Base-by-base conservation (phyloP, 306 rosid species). In the Cucurbita ficifolia region DNA sequence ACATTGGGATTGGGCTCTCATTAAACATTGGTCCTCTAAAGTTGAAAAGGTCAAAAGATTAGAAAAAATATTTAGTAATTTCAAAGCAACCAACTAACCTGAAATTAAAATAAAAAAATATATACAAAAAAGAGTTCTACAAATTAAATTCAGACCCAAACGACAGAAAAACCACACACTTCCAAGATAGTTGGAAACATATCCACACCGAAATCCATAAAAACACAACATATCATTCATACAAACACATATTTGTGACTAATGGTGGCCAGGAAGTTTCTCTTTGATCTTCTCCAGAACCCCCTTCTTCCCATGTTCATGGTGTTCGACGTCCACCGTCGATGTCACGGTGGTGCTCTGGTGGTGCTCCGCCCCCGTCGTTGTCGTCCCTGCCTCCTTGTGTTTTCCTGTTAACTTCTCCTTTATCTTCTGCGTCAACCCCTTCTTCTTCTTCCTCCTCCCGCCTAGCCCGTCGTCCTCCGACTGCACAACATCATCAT, bases 391-490 rank as follows among this genome's bases (percentile, higher is more conserved):
- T 2, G 4, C 67, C 0, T 65, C 84, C 72, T 72, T 77, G 55
- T 84, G 74, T 57, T 43, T 54, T 24, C 80, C 88, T 0, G 87
- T 80, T 5, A 89, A 60, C 61, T 81, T 92, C 73, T 86, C 96
- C 82, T 87, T 90, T 50, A 92, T 76, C 57, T 88, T 88, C 68
- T 83, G 86, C 58, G 81, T 84, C 78, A 87, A 5, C 9, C 91
- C 96, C 63, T 86, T 86, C 86, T 89, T 90, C 87, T 70, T 92
- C 83, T 80, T 84, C 56, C 67, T 61, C 57, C 88, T 85, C 72
- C 96, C 92, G 6, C 96, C 96, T 67, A 87, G 43, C 22, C 90
- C 96, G 5, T 90, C 98, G 60, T 92, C 98, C 84, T 84, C 97
- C 0, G 93, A 84, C 92, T 87, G 42, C 38, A 13, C 36, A 5